Percentiles rank a stretch among this genome's conserved stretches.
Conservation (phyloP, 129 eudicot species). For the Erigeron canadensis region DNA sequence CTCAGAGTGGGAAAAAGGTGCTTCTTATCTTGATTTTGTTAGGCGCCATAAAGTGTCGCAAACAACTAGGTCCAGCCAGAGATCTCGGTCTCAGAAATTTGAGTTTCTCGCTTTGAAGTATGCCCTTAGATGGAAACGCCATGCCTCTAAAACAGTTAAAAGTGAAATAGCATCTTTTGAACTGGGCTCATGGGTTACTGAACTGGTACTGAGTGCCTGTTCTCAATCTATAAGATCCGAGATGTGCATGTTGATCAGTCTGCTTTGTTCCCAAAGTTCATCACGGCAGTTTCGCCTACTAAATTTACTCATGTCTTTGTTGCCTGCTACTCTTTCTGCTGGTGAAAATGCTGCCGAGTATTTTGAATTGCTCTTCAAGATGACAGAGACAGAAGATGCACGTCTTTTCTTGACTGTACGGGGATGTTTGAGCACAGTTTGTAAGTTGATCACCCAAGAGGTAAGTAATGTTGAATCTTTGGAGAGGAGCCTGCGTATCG, state of each 20-base stretch:
- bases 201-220: slow-evolving; percentile 94
- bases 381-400: slow-evolving; percentile 95
- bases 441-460: slow-evolving; percentile 82
- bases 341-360: slow-evolving; percentile 99
- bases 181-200: slow-evolving; percentile 99
- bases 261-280: slow-evolving; percentile 91
- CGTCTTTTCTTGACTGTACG: slow-evolving; percentile 98
- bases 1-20: slow-evolving; percentile 98
- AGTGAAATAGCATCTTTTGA: slow-evolving; percentile 80
- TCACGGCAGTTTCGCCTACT: slow-evolving; percentile 80
- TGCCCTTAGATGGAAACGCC: slow-evolving; percentile 92
- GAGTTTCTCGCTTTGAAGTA: slow-evolving; percentile 86
- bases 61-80: slow-evolving; percentile 55
- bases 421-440: slow-evolving; percentile 74
- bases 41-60: slow-evolving; percentile 93
- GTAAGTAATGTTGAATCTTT: slow-evolving; percentile 78
- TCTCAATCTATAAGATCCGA: slow-evolving; percentile 97
- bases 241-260: slow-evolving; percentile 92
- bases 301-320: slow-evolving; percentile 82
- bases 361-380: slow-evolving; percentile 86
- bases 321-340: slow-evolving; percentile 91
- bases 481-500: slow-evolving; percentile 95
- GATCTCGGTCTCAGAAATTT: slow-evolving; percentile 66
- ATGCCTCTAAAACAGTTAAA: slow-evolving; percentile 46
- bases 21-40: slow-evolving; percentile 97